Evolutionary conservation across 805 yeast genomes (phyloP).

Genomic region (Metschnikowia arizonensis): DNA sequence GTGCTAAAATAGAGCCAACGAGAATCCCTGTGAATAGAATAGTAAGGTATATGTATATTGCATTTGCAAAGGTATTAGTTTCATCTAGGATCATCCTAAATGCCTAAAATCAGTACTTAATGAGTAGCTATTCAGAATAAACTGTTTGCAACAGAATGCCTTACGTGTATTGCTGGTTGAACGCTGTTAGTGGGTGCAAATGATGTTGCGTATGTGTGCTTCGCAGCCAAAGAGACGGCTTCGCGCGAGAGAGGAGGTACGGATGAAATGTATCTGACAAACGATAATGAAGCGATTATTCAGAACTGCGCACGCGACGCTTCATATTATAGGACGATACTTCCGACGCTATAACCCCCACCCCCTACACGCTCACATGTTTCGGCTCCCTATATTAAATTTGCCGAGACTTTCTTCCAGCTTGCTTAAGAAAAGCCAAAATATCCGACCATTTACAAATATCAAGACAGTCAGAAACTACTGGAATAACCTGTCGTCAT

Average conservation of each 20-base stretch:
- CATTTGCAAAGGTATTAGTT: constrained; percentile 13
- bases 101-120: neutral
- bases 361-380: neutral
- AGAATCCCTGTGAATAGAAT: constrained; percentile 9
- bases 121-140: neutral
- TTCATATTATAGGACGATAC: neutral
- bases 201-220: neutral
- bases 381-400: neutral
- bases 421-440: neutral
- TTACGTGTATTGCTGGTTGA: neutral
- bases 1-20: constrained; percentile 8
- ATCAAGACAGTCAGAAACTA: neutral
- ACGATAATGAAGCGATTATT: neutral
- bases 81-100: constrained; percentile 13
- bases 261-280: neutral
- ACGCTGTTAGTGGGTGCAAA: neutral
- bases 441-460: neutral
- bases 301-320: constrained; percentile 1
- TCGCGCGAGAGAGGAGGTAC: constrained; percentile 1
- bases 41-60: constrained; percentile 13
- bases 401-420: neutral
- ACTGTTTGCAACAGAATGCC: neutral
- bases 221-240: neutral
- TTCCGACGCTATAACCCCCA: neutral
- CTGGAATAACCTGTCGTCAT: neutral